Base-by-base conservation (phyloP, 352 stramenopile species). In the Globisporangium mamillatum region DNA sequence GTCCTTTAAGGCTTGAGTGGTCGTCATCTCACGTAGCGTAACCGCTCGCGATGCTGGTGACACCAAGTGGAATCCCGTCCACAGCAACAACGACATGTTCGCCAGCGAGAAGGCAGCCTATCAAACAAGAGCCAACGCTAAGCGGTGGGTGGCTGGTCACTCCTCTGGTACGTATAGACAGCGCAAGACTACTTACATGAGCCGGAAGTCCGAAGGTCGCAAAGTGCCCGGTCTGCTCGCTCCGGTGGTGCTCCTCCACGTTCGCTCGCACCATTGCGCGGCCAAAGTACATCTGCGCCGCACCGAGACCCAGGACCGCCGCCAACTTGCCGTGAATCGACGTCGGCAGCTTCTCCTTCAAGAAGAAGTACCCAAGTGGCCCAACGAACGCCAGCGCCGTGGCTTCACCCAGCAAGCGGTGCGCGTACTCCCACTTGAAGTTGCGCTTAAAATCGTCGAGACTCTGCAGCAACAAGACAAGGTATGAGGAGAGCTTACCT, bases 391-490 rank as follows among this genome's bases (percentile, higher is more conserved):
- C 79, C 4, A 99, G 67, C 14, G 95, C 94, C 6, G 98, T 93
- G 18, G 86, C 71, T 48, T 98, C 72, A 20, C 97, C 97, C 6
- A 99, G 81, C 80, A 98, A 97, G 8, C 97, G 83, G 79, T 99
- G 97, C 56, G 89, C 70, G 34, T 80, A 89, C 71, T 98, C 89
- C 79, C 82, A 92, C 65, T 90, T 98, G 76, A 96, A 99, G 69
- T 98, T 99, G 12, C 79, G 90, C 73, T 98, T 98, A 72, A 99
- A 99, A 24, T 99, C 96, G 1, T 98, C 94, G 18, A 99, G 69
- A 7, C 82, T 97, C 96, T 92, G 66, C 38, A 61, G 48, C 22
- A 34, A n/a, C 3, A 44, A 44, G 34, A 24, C 32, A 44, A 10
- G 8, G 36, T 20, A 60, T 5, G 29, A 24, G 14, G 4, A 20